Base-by-base conservation (phyloP, 2,329 filamentous ascomycete genomes). In the Exophiala sideris region DNA sequence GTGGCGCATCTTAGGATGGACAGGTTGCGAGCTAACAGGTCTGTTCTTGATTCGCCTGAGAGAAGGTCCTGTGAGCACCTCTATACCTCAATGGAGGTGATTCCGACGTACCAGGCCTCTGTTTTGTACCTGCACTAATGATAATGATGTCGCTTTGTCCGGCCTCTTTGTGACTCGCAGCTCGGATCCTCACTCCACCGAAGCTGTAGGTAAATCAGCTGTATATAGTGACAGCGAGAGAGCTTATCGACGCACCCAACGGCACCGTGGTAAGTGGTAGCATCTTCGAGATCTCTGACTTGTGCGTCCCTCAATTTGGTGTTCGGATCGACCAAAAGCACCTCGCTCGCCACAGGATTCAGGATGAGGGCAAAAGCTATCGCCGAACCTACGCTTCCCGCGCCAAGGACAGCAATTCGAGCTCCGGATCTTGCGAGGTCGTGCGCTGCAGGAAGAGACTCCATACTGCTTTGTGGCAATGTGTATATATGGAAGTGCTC, bases 141-240 rank as follows among this genome's bases (percentile, higher is more conserved):
- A 82, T 72, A 5, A 82, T 71, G 29, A 82, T 75, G 61, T 82
- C 78, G 42, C 76, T 76, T 62, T 79, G 74, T n/a, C 73, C 70
- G 1, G 78, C 78, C 59, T 82, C 79, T 40, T 58, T 55, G 18
- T 59, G 57, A 6, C 50, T 59, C 51, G 42, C 57, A 6, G 32
- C 34, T 14, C 57, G 53, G 16, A 59, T 50, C 16, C 57, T 50
- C 8, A 59, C 57, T 7, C 53, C 57, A 14, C 57, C 53, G 16
- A 53, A 53, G 7, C 57, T 59, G 32, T 36, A 39, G 16, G 3
- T n/a, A 18, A 11, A 45, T 56, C 24, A 48, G 47, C 5, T 33
- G 14, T 18, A 8, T 12, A 10, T 20, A 33, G 11, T 20, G 24
- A 32, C 5, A 18, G 10, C 20, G 20, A 34, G 32, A 21, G 11